These are phyloP conservation scores for Schwanniomyces polymorphus DNA, from an alignment of 805 yeast genomes.

Conservation along the genomic window DNA sequence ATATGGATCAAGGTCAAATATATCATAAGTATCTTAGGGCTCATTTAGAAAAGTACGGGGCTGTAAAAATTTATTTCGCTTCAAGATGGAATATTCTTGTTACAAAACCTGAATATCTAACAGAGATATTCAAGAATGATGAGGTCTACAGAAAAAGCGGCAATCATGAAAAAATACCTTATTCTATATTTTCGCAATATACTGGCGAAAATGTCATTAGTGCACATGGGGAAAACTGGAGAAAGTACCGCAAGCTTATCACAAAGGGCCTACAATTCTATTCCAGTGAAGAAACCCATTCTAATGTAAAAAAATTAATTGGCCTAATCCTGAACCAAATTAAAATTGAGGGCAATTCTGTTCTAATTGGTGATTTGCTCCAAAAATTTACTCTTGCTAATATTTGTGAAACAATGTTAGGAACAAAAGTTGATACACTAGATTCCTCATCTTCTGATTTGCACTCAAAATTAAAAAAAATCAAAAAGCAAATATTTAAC, in stretches of 20 bases:
- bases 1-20: slow-evolving; percentile 49
- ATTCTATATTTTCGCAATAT: slow-evolving; percentile 52
- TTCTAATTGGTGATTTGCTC: slow-evolving; percentile 37
- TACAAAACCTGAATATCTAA: slow-evolving; percentile 46
- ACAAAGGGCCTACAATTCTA: slow-evolving; percentile 54
- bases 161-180: slow-evolving; percentile 57
- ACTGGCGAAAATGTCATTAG: slow-evolving; percentile 64
- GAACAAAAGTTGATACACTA: slow-evolving; percentile 36
- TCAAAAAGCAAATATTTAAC: slow-evolving; percentile 54
- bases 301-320: slow-evolving; percentile 38
- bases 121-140: slow-evolving; percentile 49
- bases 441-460: slow-evolving; percentile 28
- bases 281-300: slow-evolving; percentile 31
- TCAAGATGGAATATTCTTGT: slow-evolving; percentile 62
- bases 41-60: slow-evolving; percentile 52
- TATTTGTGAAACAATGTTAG: slow-evolving; percentile 50
- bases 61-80: slow-evolving; percentile 60
- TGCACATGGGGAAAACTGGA: slow-evolving; percentile 57
- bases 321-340: slow-evolving; percentile 18
- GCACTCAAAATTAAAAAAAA: slow-evolving; percentile 39
- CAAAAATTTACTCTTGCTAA: slow-evolving; percentile 51
- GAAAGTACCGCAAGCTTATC: slow-evolving; percentile 42
- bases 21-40: slow-evolving; percentile 42
- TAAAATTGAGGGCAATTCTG: slow-evolving; percentile 4
- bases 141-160: slow-evolving; percentile 57